A percentile compares a stretch with the other conserved stretches of the same genome.
phyloP scores from a whole-genome alignment of 2,329 filamentous ascomycete species.

The Aschersonia sp. region DNA sequence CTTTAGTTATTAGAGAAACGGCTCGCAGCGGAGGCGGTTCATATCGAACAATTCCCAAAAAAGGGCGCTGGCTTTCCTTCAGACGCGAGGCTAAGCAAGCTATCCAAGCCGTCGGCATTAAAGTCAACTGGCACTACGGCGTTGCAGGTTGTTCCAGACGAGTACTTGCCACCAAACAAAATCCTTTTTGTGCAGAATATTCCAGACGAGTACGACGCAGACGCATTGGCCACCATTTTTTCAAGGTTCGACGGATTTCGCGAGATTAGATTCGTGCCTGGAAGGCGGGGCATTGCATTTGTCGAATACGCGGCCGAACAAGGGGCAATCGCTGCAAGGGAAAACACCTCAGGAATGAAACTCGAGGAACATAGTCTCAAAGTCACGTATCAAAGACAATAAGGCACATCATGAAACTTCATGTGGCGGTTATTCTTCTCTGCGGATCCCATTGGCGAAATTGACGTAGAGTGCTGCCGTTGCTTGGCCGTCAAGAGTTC shows the following conservation, averaged over 20 bases:
- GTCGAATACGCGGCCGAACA: conserved; percentile 89
- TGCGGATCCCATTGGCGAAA: no score
- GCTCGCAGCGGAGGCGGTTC: conserved; percentile 67
- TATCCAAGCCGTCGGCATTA: conserved; percentile 45
- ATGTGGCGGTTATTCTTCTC: no score
- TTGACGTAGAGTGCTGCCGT: no score
- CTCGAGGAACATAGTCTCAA: conserved; percentile 70
- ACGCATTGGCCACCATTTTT: conserved; percentile 68
- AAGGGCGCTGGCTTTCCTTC: conserved; percentile 33
- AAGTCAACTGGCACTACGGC: conserved; percentile 58
- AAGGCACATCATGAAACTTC: conserved; percentile 7
- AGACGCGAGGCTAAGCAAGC: conserved; percentile 49
- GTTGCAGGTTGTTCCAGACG: conserved; percentile 75
- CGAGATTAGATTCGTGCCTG: conserved; percentile 80
- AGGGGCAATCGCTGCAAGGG: conserved; percentile 84
- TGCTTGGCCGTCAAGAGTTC: neutral
- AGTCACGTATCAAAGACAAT: conserved; percentile 93
- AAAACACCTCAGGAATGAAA: conserved; percentile 75
- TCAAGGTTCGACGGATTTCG: conserved; percentile 84
- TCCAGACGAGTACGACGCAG: conserved; percentile 72
- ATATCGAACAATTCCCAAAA: conserved; percentile 65
- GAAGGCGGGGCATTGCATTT: conserved; percentile 79
- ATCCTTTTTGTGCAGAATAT: conserved; percentile 89
- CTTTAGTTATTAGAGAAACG: conserved; percentile 42
- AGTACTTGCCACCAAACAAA: conserved; percentile 95